A percentile compares a stretch with the other conserved stretches of the same genome.
Conservation (phyloP, 345 rosid species). For the Viola odorata region DNA sequence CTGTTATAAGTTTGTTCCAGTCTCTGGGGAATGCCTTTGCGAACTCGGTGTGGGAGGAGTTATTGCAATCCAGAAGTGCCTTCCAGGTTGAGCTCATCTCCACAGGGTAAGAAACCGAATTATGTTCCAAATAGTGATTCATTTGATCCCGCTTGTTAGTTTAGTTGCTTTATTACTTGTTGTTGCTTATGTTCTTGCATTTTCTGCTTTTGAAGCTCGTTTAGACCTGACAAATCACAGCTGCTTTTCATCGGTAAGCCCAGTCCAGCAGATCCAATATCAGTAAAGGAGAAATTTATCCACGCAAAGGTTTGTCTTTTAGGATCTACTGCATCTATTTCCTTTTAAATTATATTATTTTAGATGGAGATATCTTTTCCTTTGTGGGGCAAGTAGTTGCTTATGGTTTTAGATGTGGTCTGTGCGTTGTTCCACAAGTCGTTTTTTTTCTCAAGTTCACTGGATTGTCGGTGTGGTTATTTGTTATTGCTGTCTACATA, state of each 20-base stretch:
- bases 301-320: conserved; percentile 74
- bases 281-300: conserved; percentile 92
- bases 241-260: conserved; percentile 59
- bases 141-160: conserved; percentile 8
- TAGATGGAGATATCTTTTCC: not conserved
- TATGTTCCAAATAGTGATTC: conserved; percentile 4
- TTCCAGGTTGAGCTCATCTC: conserved; percentile 56
- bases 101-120: conserved; percentile 40
- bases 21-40: conserved; percentile 88
- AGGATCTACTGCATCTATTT: conserved; percentile 14
- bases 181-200: conserved; percentile 24
- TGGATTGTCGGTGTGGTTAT: no score
- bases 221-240: conserved; percentile 58
- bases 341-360: conserved; percentile 5
- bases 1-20: conserved; percentile 91
- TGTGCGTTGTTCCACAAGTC: no score
- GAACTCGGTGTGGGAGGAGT: conserved; percentile 97
- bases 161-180: conserved; percentile 2
- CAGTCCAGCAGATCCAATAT: conserved; percentile 61
- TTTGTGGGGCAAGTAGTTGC: not conserved
- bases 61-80: conserved; percentile 76
- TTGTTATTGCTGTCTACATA: no score
- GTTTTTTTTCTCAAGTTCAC: no score
- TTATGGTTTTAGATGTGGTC: not conserved
- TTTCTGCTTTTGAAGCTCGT: conserved; percentile 36